Evolutionary conservation across 164 flowering plant genomes (phyloP), one percentile per base, ranked within the genome.

Genomic region (Chloranthus sessilifolius): DNA sequence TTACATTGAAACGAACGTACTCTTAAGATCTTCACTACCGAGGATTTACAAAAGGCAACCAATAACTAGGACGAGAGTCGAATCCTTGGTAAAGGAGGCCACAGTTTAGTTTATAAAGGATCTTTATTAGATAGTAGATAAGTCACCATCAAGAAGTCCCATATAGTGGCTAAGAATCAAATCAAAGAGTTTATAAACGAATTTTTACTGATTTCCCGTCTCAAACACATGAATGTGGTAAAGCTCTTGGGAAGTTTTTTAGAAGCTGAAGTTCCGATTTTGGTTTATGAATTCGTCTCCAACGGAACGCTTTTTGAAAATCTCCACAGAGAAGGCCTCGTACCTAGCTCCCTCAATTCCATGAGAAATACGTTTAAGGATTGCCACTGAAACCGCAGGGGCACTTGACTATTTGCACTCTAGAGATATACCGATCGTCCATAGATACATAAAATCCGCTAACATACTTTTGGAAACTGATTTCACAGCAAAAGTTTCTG

Each of bases 111-210:
- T 34, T 57, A 58, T 35, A 52, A 46, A 45, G 62, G 58, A 39
- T 40, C 40, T 21, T n/a, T n/a, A n/a, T n/a, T 37, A 5, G 45
- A 64, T 35, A 30, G 41, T 1, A 36, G 26, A 5, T 29, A 43
- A 37, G 53, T 63, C 11, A 58, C 62, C 2, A 57, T 56, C 16
- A 59, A 64, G 40, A 59, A 47, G 27, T 53, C 63, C 7, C 26
- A 59, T 22, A 17, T 45, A 11, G 25, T 59, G 12, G 52, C 47
- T 22, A 15, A 59, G 24, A 47, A 23, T 12, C 63, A 58, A 35
- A 37, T 49, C 1, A 51, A 41, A 20, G 46, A 53, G 11, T 64
- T 58, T 51, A 54, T 64, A 19, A 58, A 64, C 38, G 68, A 59
- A 46, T 25, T 64, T n/a, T 25, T 51, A 11, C 43, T 62, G 9